These are phyloP conservation scores for Candida palmyrensis DNA, from an alignment of 805 yeast genomes.

Conservation along the genomic window DNA sequence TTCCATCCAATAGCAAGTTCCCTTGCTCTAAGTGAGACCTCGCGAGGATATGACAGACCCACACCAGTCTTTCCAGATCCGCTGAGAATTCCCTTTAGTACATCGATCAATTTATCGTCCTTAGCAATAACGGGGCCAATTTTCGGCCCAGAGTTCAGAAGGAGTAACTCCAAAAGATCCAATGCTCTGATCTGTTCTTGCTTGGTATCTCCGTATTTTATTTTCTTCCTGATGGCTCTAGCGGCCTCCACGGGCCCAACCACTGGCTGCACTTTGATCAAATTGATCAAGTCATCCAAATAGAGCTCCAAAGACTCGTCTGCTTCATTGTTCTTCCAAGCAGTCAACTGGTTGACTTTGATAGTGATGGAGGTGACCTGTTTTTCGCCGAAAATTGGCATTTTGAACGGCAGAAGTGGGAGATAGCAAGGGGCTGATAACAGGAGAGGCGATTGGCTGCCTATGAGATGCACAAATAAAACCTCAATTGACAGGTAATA, in stretches of 20 bases:
- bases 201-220: conserved; percentile 71
- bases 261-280: conserved; percentile 33
- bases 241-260: conserved; percentile 70
- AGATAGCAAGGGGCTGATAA: not conserved
- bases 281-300: conserved; percentile 54
- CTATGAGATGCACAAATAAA: not conserved
- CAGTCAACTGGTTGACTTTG: conserved; percentile 49
- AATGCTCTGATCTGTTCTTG: conserved; percentile 66
- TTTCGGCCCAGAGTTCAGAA: conserved; percentile 39
- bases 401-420: too few species aligned
- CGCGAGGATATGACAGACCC: conserved; percentile 30
- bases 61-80: conserved; percentile 31
- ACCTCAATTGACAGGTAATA: too few species aligned
- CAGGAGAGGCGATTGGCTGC: not conserved
- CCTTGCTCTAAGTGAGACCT: conserved; percentile 44
- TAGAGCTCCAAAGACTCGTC: conserved; percentile 38
- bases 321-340: conserved; percentile 38
- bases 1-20: conserved; percentile 65
- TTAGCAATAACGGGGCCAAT: conserved; percentile 47
- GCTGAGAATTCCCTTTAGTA: conserved; percentile 48
- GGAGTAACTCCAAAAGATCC: conserved; percentile 31
- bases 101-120: conserved; percentile 64
- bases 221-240: conserved; percentile 78
- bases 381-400: conserved; percentile 41
- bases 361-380: conserved; percentile 70